Conservation (phyloP, 768 basidiomycete species). For the Leucosporidium scottii region DNA sequence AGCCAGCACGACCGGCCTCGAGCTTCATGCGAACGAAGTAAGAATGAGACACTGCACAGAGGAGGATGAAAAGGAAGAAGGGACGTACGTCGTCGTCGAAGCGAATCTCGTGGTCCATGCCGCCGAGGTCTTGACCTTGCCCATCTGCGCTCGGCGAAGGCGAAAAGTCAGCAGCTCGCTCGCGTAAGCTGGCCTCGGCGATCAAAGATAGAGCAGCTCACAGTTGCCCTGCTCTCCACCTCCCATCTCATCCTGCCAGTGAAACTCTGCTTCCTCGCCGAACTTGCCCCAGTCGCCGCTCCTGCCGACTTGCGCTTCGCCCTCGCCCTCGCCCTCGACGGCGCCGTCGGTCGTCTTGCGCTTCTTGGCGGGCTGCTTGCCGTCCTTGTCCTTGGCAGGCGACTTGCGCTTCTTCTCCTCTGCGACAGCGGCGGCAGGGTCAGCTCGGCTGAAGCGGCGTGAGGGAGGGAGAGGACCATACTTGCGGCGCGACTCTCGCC, state of each 20-base stretch:
- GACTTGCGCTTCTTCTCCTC: constrained; percentile 8
- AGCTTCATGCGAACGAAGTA: background rate
- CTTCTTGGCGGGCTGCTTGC: background rate
- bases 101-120: too few relatives aligned
- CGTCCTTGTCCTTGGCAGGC: background rate
- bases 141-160: too few relatives aligned
- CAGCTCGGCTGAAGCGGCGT: background rate
- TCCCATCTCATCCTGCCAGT: too few relatives aligned
- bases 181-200: too few relatives aligned
- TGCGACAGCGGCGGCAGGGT: background rate
- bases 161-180: too few relatives aligned
- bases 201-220: too few relatives aligned
- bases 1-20: constrained; percentile 14
- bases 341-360: background rate
- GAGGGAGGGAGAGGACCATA: background rate
- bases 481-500: background rate
- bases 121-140: too few relatives aligned
- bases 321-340: background rate
- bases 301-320: too few relatives aligned
- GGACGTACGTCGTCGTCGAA: too few relatives aligned
- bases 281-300: constrained; percentile 4
- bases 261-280: background rate
- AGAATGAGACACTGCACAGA: too few relatives aligned
- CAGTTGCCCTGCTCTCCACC: too few relatives aligned
- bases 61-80: too few relatives aligned